A percentile compares a stretch with the other conserved stretches of the same genome.
Conservation (phyloP, 305 asterid genomes). For the Rubia occidens region DNA sequence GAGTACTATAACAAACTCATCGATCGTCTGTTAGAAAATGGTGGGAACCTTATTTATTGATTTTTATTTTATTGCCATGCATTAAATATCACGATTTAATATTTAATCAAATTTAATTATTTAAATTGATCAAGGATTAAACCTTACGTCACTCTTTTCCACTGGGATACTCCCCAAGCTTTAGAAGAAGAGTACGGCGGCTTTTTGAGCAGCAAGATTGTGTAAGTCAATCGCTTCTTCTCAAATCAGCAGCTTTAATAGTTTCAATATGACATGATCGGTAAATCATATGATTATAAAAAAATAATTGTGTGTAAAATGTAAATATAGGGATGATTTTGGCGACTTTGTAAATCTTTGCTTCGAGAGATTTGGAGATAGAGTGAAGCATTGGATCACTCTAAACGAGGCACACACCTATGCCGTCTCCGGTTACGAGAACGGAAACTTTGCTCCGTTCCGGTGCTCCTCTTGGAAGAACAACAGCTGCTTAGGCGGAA, state of each 20-base stretch:
- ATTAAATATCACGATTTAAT: no score
- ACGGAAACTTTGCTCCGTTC: conserved; percentile 26
- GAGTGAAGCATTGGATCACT: conserved; percentile 49
- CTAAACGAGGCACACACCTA: conserved; percentile 36
- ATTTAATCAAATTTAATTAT: no score
- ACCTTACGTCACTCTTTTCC: conserved; percentile 12
- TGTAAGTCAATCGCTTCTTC: not conserved
- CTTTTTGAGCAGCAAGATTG: not conserved
- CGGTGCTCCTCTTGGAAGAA: not conserved
- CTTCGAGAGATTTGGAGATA: conserved; percentile 49
- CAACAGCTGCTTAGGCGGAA: not conserved
- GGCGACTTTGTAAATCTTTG: conserved; percentile 31
- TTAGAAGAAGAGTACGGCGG: conserved; percentile 12
- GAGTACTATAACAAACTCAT: conserved; percentile 11
- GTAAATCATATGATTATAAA: no score
- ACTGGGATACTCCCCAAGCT: conserved; percentile 11
- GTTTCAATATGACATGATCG: no score
- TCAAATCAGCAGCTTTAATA: no score
- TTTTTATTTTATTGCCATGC: not conserved
- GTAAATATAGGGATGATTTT: conserved; percentile 13
- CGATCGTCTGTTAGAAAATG: not conserved
- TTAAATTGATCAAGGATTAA: not conserved
- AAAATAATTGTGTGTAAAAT: no score
- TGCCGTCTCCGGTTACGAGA: conserved; percentile 22
- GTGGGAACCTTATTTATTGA: not conserved